Base-by-base conservation (phyloP, 148 eudicot species). In the Persicaria tinctoria region DNA sequence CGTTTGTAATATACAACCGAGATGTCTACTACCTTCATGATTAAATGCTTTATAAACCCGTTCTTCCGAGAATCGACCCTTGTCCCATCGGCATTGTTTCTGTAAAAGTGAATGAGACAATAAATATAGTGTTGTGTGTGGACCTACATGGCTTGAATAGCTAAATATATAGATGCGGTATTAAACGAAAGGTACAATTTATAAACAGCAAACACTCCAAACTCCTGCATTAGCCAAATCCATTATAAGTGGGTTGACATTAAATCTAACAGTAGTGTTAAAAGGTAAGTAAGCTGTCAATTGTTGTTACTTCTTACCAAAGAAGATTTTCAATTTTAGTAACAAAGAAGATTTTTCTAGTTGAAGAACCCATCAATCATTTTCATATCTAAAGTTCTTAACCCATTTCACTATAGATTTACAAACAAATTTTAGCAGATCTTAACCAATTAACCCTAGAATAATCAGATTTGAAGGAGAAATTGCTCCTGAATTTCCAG, bases 151-250 rank as follows among this genome's bases (percentile, higher is more conserved):
- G 27, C 23, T 20, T 20, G 23, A 20, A 20, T 20, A 20, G 23
- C 23, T 20, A 20, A 20, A 20, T 20, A 20, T 20, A 20, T 20
- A 20, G 23, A 20, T 20, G 23, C 23, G 23, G 23, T 20, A 20
- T 20, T 20, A 20, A 20, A 20, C 23, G 23, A 20, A 20, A 20
- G 23, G 23, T 20, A 20, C 23, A 20, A 20, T 20, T 20, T 20
- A 20, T 20, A 20, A 20, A 20, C 23, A 0, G 0, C 23, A 20
- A 20, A 20, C 23, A 20, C 23, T 20, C 23, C 23, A 20, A 20
- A 20, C 23, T 20, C 0, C 23, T 20, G 77, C 79, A 81, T 51
- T 38, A 11, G 60, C 20, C 46, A 79, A 51, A 53, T 10, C 32
- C 77, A 17, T 56, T 20, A n/a, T 50, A 17, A 72, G 59, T 11